Percentiles rank a stretch among this genome's conserved stretches.
Evolutionary conservation across 116 monocot species (phyloP).

Genomic region (Iris pallida): DNA sequence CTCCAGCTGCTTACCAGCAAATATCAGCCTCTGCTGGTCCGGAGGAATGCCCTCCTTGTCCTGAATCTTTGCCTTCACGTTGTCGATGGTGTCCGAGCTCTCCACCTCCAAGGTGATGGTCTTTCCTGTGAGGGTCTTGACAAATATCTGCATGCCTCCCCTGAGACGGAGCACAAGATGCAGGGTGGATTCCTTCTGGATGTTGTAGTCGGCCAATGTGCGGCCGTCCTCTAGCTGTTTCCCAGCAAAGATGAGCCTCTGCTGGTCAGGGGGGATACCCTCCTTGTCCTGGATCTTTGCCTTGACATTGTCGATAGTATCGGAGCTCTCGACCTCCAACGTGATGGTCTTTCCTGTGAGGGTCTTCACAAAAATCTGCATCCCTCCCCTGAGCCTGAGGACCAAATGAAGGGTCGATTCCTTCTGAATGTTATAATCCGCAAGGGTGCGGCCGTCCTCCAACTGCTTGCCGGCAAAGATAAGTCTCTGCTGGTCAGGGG

Average conservation of each 20-base stretch:
- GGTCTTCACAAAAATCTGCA: conserved; percentile 91
- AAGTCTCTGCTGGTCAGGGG: no score
- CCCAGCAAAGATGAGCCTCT: conserved; percentile 54
- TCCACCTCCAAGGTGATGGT: not conserved
- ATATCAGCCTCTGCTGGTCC: no score
- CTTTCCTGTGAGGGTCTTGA: not conserved
- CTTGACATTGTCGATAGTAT: conserved; percentile 84
- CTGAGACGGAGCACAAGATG: no score
- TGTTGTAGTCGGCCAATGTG: not conserved
- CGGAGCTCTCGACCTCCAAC: conserved; percentile 64
- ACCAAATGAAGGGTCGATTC: no score
- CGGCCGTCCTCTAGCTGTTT: conserved; percentile 33
- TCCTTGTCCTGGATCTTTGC: conserved; percentile 90
- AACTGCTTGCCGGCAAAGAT: no score
- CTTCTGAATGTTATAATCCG: no score
- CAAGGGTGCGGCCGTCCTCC: no score
- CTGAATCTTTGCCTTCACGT: no score
- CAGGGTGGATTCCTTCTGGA: no score
- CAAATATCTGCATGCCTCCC: not conserved
- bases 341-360: conserved; percentile 85
- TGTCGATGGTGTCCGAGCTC: no score
- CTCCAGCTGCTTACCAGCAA: no score
- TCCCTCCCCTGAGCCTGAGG: conserved; percentile 27
- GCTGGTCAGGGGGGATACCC: conserved; percentile 88
- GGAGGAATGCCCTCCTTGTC: no score